A percentile compares a stretch with the other conserved stretches of the same genome.
These are phyloP conservation scores for Mycena chlorophos DNA, from an alignment of 768 basidiomycete species.

Conservation along the genomic window DNA sequence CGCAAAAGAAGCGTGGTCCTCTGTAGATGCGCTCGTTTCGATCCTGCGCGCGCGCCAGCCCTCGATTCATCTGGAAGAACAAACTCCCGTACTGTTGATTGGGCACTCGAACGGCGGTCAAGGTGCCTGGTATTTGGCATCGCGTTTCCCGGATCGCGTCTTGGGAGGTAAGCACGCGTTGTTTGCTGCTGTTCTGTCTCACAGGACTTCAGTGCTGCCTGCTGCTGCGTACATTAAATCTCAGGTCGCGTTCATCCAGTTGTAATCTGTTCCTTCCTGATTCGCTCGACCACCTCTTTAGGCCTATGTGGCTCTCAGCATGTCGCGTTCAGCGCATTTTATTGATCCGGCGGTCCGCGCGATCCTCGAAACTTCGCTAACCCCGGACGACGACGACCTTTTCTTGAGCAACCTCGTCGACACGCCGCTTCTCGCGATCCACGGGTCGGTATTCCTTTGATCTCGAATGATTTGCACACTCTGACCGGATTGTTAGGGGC, in stretches of 20 bases:
- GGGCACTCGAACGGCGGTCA: slow-evolving; percentile 96
- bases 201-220: slow-evolving; percentile 53
- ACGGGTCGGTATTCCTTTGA: slow-evolving; percentile 61
- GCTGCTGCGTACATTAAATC: slow-evolving; percentile 87
- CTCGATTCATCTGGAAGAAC: slow-evolving; percentile 39
- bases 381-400: slow-evolving; percentile 85
- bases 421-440: slow-evolving; percentile 70
- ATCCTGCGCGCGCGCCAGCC: slow-evolving; percentile 40
- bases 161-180: slow-evolving; percentile 48
- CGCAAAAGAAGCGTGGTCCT: slow-evolving; percentile 63
- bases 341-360: slow-evolving; percentile 72
- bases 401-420: slow-evolving; percentile 77
- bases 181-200: not conserved
- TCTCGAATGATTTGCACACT: not conserved
- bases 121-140: slow-evolving; percentile 79
- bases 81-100: slow-evolving; percentile 60
- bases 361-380: slow-evolving; percentile 72
- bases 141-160: slow-evolving; percentile 75
- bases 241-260: slow-evolving; percentile 72
- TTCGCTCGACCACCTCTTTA: no score
- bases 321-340: slow-evolving; percentile 64
- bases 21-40: slow-evolving; percentile 54
- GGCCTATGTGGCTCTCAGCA: not conserved
- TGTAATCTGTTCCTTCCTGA: no score
- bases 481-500: slow-evolving; percentile 44